Evolutionary conservation across 176 grass and related monocot genomes (phyloP).

Genomic region (Avena atlantica): DNA sequence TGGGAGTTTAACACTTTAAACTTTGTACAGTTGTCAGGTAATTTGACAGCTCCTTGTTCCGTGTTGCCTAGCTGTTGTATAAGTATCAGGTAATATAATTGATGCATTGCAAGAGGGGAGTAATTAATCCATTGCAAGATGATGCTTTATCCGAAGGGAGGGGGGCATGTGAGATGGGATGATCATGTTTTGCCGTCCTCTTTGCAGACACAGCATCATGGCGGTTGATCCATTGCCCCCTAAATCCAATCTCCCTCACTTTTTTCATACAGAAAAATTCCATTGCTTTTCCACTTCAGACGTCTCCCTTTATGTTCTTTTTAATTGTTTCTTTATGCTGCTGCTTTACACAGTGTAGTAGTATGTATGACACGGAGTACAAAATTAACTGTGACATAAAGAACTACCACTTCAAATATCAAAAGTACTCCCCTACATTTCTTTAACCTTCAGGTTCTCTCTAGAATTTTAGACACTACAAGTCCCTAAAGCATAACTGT

Average conservation of each 20-base stretch:
- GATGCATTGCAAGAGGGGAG: constrained; percentile 34
- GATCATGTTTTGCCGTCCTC: constrained; percentile 53
- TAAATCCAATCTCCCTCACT: constrained; percentile 33
- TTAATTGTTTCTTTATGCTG: not conserved
- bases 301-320: not conserved
- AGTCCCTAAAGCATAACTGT: not conserved
- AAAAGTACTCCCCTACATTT: not conserved
- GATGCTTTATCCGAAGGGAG: constrained; percentile 42
- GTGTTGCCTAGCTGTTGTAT: constrained; percentile 51
- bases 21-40: constrained; percentile 40
- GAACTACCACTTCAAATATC: constrained; percentile 13
- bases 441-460: not conserved
- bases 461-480: not conserved
- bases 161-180: constrained; percentile 57
- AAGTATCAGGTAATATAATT: constrained; percentile 35
- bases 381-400: not conserved
- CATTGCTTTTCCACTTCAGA: constrained; percentile 15
- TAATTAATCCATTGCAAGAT: constrained; percentile 34
- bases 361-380: not conserved
- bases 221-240: constrained; percentile 52
- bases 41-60: constrained; percentile 36
- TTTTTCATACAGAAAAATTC: constrained; percentile 28
- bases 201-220: constrained; percentile 61
- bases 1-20: constrained; percentile 31
- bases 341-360: constrained; percentile 11